These are phyloP conservation scores for Cutaneotrichosporon sp. DNA, from an alignment of 1,284 basidiomycete species.

Conservation along the genomic window DNA sequence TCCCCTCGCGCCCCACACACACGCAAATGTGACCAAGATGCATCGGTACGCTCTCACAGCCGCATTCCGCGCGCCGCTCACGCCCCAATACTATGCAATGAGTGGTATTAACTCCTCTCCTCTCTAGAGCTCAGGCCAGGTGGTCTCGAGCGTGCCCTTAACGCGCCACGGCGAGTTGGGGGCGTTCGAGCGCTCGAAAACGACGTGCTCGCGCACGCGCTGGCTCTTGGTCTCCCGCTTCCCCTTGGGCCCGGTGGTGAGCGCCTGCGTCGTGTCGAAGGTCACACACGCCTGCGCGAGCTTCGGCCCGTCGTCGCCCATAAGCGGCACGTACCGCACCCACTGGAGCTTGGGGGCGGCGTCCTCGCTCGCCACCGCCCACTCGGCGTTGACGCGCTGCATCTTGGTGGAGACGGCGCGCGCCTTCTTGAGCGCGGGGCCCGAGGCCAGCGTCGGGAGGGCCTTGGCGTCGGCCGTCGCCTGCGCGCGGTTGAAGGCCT, in stretches of 20 bases:
- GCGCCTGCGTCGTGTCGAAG: constrained; percentile 21
- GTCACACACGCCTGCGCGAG: constrained; percentile 12
- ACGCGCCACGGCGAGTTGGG: constrained; percentile 4
- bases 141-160: constrained; percentile 11
- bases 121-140: neutral
- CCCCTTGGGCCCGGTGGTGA: neutral
- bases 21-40: neutral
- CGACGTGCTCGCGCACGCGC: constrained; percentile 17
- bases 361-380: constrained; percentile 7
- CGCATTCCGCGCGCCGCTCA: neutral
- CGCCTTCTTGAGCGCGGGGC: constrained; percentile 11
- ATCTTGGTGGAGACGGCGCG: constrained; percentile 3
- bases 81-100: constrained; percentile 7
- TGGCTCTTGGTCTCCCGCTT: constrained; percentile 1
- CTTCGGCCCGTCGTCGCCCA: neutral
- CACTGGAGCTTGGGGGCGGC: constrained; percentile 12
- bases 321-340: constrained; percentile 10
- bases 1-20: neutral
- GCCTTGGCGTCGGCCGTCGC: constrained; percentile 3
- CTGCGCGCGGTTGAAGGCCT: constrained; percentile 18
- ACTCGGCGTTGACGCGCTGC: constrained; percentile 4
- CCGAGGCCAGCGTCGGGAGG: neutral
- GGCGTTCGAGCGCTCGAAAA: constrained; percentile 9
- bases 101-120: constrained; percentile 8
- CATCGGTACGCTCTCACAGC: neutral